Evolutionary conservation across 2,329 filamentous ascomycete species (phyloP).

Genomic region (Dothidotthia symphoricarpi): DNA sequence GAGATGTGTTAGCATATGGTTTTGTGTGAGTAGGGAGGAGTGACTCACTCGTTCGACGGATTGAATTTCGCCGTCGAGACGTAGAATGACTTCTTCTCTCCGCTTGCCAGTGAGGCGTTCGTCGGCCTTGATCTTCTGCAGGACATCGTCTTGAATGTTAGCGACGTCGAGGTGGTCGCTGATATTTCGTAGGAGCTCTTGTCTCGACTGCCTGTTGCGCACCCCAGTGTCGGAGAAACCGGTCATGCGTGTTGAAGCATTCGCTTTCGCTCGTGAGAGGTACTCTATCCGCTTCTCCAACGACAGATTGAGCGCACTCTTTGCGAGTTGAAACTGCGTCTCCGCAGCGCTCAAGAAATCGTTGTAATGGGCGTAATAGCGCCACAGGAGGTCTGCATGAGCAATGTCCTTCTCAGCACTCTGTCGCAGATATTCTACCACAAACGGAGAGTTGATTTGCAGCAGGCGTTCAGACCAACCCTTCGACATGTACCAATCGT

Average conservation of each 20-base stretch:
- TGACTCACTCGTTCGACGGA: slow-evolving; percentile 70
- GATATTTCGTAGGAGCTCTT: slow-evolving; percentile 80
- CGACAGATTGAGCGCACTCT: slow-evolving; percentile 75
- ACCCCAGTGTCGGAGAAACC: slow-evolving; percentile 60
- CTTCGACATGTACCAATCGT: slow-evolving; percentile 91
- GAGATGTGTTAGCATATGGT: slow-evolving; percentile 21
- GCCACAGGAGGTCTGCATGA: slow-evolving; percentile 88
- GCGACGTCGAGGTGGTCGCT: slow-evolving; percentile 86
- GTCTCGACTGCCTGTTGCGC: slow-evolving; percentile 68
- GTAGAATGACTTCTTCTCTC: slow-evolving; percentile 61
- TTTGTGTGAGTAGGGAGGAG: neutral
- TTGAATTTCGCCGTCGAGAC: slow-evolving; percentile 75
- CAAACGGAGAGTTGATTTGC: slow-evolving; percentile 78
- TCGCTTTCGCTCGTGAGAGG: slow-evolving; percentile 85
- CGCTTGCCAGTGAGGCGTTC: slow-evolving; percentile 64
- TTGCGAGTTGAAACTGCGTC: slow-evolving; percentile 80
- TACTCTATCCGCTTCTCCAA: slow-evolving; percentile 86
- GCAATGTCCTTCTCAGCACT: slow-evolving; percentile 69
- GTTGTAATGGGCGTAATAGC: slow-evolving; percentile 82
- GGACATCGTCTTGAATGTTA: slow-evolving; percentile 88
- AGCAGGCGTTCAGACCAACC: slow-evolving; percentile 84
- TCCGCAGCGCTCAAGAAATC: slow-evolving; percentile 83
- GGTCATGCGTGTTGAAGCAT: slow-evolving; percentile 78
- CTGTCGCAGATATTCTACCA: slow-evolving; percentile 79
- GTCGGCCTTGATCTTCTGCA: slow-evolving; percentile 75